phyloP scores from a whole-genome alignment of 2,329 filamentous ascomycete species.

The Parastagonospora nodorum region DNA sequence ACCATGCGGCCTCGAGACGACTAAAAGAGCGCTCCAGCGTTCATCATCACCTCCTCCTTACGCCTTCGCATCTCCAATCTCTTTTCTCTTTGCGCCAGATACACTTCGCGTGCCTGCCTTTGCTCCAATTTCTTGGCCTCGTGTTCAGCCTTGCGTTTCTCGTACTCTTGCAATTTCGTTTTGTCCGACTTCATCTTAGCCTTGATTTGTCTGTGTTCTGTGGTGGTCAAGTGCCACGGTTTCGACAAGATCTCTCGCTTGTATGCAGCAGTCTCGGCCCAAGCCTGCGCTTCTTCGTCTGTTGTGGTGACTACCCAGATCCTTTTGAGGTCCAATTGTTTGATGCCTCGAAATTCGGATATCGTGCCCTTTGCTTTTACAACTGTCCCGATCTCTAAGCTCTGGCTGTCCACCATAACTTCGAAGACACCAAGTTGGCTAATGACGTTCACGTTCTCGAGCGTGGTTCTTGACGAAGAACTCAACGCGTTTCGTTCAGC shows the following conservation, averaged over 20 bases:
- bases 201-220: conserved; percentile 52
- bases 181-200: conserved; percentile 45
- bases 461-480: conserved; percentile 40
- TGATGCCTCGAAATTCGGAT: conserved; percentile 54
- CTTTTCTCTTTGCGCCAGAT: conserved; percentile 38
- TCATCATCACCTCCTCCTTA: conserved; percentile 51
- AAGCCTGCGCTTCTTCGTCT: conserved; percentile 59
- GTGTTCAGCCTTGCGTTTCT: conserved; percentile 41
- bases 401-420: conserved; percentile 36
- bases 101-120: conserved; percentile 36
- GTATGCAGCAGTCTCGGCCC: conserved; percentile 57
- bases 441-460: conserved; percentile 48
- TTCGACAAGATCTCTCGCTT: conserved; percentile 55
- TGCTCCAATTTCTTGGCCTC: conserved; percentile 40
- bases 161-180: conserved; percentile 44
- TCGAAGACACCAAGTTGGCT: conserved; percentile 49
- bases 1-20: conserved; percentile 7
- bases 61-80: conserved; percentile 50
- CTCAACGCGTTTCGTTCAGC: conserved; percentile 29
- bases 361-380: conserved; percentile 64
- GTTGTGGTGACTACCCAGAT: conserved; percentile 57
- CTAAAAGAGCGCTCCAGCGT: conserved; percentile 46
- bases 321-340: conserved; percentile 62
- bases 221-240: conserved; percentile 58
- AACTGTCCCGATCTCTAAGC: conserved; percentile 54